Conservation (phyloP, 441 rosid genomes). For the Erodium moschatum region DNA sequence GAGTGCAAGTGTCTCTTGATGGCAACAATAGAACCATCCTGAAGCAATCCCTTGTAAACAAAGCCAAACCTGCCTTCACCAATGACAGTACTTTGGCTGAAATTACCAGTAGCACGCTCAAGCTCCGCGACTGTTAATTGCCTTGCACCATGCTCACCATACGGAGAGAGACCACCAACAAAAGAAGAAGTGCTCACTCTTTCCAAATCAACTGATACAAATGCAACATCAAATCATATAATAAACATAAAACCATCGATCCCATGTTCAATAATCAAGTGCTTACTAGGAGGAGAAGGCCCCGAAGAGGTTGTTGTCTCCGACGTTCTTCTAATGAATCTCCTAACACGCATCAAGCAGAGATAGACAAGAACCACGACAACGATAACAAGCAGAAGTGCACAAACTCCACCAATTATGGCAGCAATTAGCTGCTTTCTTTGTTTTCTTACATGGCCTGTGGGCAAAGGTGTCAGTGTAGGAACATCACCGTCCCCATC, state of each 20-base stretch:
- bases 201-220: slow-evolving; percentile 27
- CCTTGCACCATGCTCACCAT: slow-evolving; percentile 19
- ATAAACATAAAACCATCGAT: slow-evolving; percentile 5
- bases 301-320: slow-evolving; percentile 31
- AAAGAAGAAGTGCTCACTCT: slow-evolving; percentile 24
- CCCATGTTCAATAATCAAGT: too few relatives aligned
- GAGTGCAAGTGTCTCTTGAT: slow-evolving; percentile 31
- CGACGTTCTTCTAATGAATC: slow-evolving; percentile 25
- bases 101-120: slow-evolving; percentile 34
- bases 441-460: slow-evolving; percentile 26
- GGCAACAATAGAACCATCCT: slow-evolving; percentile 43
- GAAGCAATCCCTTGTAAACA: slow-evolving; percentile 40
- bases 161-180: slow-evolving; percentile 21
- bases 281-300: slow-evolving; percentile 33
- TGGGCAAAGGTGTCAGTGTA: slow-evolving; percentile 32
- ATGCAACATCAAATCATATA: background rate
- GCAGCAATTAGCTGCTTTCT: slow-evolving; percentile 30
- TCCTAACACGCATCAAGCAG: slow-evolving; percentile 35
- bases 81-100: slow-evolving; percentile 33
- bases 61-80: slow-evolving; percentile 41
- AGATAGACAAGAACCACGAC: slow-evolving; percentile 29
- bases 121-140: slow-evolving; percentile 31
- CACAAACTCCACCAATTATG: slow-evolving; percentile 31
- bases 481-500: slow-evolving; percentile 28
- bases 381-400: slow-evolving; percentile 31